Conservation (phyloP, 495 filamentous ascomycete species). For the Hyphodiscus hymeniophilus region DNA sequence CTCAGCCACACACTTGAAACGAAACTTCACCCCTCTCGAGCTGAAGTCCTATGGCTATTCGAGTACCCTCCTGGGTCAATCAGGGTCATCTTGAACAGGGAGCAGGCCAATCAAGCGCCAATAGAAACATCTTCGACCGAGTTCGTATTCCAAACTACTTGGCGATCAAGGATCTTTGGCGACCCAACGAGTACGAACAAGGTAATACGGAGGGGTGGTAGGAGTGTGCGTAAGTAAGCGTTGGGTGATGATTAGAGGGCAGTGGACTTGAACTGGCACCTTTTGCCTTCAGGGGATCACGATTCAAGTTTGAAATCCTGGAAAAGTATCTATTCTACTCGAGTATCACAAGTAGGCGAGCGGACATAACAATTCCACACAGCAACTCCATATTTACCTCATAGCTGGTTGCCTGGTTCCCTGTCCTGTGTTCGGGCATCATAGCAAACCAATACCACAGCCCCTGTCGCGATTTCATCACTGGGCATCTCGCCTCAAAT, state of each 20-base stretch:
- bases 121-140: constrained; percentile 8
- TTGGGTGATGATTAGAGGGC: background rate
- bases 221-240: constrained; percentile 6
- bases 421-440: background rate
- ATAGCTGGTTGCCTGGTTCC: too few relatives aligned
- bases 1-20: constrained; percentile 11
- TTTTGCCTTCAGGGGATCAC: background rate
- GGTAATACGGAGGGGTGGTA: background rate
- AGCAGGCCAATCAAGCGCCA: constrained; percentile 4
- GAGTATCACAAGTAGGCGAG: too few relatives aligned
- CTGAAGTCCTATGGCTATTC: too few relatives aligned
- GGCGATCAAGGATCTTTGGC: constrained; percentile 4
- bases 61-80: constrained; percentile 9
- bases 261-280: background rate
- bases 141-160: constrained; percentile 1
- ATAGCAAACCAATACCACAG: background rate
- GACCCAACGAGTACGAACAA: background rate
- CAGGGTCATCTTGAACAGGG: constrained; percentile 13
- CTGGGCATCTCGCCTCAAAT: background rate
- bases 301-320: too few relatives aligned
- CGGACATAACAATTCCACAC: too few relatives aligned
- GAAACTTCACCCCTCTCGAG: constrained; percentile 2
- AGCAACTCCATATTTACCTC: too few relatives aligned
- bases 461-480: background rate
- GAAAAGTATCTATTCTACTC: background rate